Base-by-base conservation (phyloP, 768 basidiomycete genomes). In the Russula lepida region DNA sequence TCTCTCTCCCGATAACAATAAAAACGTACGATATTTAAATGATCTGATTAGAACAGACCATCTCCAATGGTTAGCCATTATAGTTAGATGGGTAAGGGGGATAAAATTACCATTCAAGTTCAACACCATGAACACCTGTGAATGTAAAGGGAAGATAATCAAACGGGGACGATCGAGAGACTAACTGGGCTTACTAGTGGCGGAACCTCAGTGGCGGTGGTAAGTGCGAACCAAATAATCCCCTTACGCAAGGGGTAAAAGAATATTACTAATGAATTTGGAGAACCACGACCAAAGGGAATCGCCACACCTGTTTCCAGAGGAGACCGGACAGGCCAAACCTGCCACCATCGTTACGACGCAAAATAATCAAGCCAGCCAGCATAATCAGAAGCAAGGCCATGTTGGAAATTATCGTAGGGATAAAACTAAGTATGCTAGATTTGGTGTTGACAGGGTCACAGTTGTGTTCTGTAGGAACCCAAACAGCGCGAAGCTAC, bases 301-400 rank as follows among this genome's bases (percentile, higher is more conserved):
- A n/a, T n/a, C n/a, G n/a, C n/a, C n/a, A n/a, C n/a, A n/a, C n/a
- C n/a, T n/a, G n/a, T n/a, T n/a, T n/a, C n/a, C n/a, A n/a, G n/a
- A n/a, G n/a, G n/a, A n/a, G n/a, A n/a, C n/a, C n/a, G n/a, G n/a
- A n/a, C n/a, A n/a, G n/a, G n/a, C n/a, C n/a, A n/a, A n/a, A n/a
- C n/a, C n/a, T n/a, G n/a, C n/a, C n/a, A n/a, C n/a, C n/a, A n/a
- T n/a, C n/a, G n/a, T n/a, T n/a, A n/a, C n/a, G n/a, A n/a, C n/a
- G n/a, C n/a, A 23, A 23, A 13, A 28, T 6, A 21, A 50, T 19
- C 17, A 60, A 11, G 27, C 54, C 54, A 35, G 43, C 6, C 4
- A 60, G 47, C 46, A 60, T 60, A 47, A 43, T 54, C 1, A 37
- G 19, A 28, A 60, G 54, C 25, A 60, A 17, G 30, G 17, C 11